A percentile compares a stretch with the other conserved stretches of the same genome.
Conservation (phyloP, 2,329 filamentous ascomycete species). For the Zasmidium angulare region DNA sequence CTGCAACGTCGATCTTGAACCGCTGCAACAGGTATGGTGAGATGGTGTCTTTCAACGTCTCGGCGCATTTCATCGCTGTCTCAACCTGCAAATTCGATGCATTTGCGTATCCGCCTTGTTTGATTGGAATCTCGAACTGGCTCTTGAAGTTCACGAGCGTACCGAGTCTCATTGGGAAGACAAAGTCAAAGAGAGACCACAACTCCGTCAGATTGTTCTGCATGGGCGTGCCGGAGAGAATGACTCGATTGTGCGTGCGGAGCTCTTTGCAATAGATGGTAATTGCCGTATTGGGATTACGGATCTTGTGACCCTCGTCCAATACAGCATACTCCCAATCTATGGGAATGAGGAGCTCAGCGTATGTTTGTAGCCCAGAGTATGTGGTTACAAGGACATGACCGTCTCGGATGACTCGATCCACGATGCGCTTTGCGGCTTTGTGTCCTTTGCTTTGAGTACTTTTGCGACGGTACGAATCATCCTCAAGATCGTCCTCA, state of each 20-base stretch:
- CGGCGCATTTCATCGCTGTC: conserved; percentile 90
- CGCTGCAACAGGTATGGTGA: conserved; percentile 90
- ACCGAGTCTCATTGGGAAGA: conserved; percentile 92
- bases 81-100: conserved; percentile 92
- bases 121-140: conserved; percentile 92
- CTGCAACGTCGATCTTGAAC: conserved; percentile 89
- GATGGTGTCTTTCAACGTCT: conserved; percentile 90
- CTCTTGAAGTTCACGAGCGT: conserved; percentile 87
- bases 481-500: conserved; percentile 63
- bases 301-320: conserved; percentile 97
- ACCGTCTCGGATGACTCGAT: conserved; percentile 77
- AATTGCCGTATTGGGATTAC: conserved; percentile 92
- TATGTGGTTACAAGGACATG: conserved; percentile 96
- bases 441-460: conserved; percentile 58
- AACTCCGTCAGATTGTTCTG: conserved; percentile 95
- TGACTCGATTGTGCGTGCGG: conserved; percentile 83
- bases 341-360: conserved; percentile 74
- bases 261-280: conserved; percentile 95
- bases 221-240: conserved; percentile 94
- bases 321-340: conserved; percentile 93
- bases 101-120: conserved; percentile 89
- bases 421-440: conserved; percentile 76
- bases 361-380: conserved; percentile 89
- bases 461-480: conserved; percentile 27
- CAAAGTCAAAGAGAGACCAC: conserved; percentile 97